phyloP scores from a whole-genome alignment of 75 land plant genomes.

The Pseudotsuga menziesii region DNA sequence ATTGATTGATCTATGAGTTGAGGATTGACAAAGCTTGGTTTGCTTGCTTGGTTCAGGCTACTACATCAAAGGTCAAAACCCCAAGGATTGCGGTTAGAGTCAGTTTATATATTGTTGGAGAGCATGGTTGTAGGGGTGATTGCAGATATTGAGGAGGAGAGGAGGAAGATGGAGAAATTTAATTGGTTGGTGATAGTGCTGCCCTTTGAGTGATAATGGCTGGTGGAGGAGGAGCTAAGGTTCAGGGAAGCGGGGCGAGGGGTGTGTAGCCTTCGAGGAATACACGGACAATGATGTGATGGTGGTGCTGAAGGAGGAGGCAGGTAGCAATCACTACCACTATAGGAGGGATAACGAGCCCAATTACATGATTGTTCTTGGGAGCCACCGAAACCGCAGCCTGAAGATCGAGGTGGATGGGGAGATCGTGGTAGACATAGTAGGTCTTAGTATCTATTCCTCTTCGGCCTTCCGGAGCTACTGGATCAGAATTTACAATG shows the following conservation, averaged over 20 bases:
- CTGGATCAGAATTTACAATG: slow-evolving; percentile 91
- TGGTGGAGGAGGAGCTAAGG: slow-evolving; percentile 51
- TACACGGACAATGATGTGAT: slow-evolving; percentile 93
- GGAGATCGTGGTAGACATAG: slow-evolving; percentile 74
- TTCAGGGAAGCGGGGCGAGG: slow-evolving; percentile 85
- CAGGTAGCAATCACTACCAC: slow-evolving; percentile 81
- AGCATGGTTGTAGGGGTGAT: too few relatives aligned
- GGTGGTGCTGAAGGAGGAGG: slow-evolving; percentile 81
- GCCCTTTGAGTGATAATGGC: slow-evolving; percentile 95
- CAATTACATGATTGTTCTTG: slow-evolving; percentile 85
- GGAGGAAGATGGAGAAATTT: not conserved
- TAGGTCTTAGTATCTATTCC: slow-evolving; percentile 59
- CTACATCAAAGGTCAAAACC: too few relatives aligned
- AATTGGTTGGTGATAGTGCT: slow-evolving; percentile 58
- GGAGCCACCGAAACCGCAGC: slow-evolving; percentile 81
- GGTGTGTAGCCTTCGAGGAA: slow-evolving; percentile 94
- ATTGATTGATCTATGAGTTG: too few relatives aligned
- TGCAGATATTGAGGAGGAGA: not conserved
- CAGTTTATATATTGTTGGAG: too few relatives aligned
- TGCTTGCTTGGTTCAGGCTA: too few relatives aligned
- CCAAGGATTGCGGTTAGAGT: too few relatives aligned
- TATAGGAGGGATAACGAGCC: slow-evolving; percentile 81
- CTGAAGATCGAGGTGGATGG: slow-evolving; percentile 81
- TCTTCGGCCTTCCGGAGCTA: slow-evolving; percentile 80
- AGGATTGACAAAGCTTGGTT: too few relatives aligned